Conservation (phyloP, 2,329 filamentous ascomycete species). For the Arthrobotrys megalospora region DNA sequence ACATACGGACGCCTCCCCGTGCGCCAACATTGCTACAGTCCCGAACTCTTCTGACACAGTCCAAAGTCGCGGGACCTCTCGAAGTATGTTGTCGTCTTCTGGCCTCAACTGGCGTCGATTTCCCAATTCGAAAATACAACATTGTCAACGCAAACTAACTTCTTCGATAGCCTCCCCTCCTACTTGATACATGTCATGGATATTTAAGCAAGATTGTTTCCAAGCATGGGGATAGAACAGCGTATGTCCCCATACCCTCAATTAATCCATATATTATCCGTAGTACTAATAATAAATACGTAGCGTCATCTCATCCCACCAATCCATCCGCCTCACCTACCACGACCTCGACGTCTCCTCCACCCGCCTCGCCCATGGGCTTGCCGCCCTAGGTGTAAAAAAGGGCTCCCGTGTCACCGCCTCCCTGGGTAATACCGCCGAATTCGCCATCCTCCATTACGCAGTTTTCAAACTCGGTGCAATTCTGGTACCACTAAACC, state of each 20-base stretch:
- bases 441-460: constrained; percentile 85
- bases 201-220: constrained; percentile 52
- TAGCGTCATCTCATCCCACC: constrained; percentile 75
- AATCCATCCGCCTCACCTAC: constrained; percentile 80
- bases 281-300: background rate
- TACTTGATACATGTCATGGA: constrained; percentile 53
- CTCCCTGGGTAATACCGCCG: constrained; percentile 85
- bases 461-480: constrained; percentile 95
- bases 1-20: background rate
- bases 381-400: constrained; percentile 79
- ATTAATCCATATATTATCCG: background rate
- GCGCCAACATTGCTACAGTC: background rate
- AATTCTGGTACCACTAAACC: constrained; percentile 92
- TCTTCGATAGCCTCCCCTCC: constrained; percentile 37
- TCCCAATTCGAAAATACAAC: constrained; percentile 14
- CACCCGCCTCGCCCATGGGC: constrained; percentile 80
- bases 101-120: background rate
- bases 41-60: constrained; percentile 47
- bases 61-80: constrained; percentile 47
- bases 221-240: constrained; percentile 53
- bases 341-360: constrained; percentile 80
- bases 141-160: constrained; percentile 22
- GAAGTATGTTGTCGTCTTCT: constrained; percentile 32
- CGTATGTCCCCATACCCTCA: constrained; percentile 24
- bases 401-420: constrained; percentile 90